Base-by-base conservation (phyloP, 2,329 filamentous ascomycete species). In the Chrysoporthe cubensis region DNA sequence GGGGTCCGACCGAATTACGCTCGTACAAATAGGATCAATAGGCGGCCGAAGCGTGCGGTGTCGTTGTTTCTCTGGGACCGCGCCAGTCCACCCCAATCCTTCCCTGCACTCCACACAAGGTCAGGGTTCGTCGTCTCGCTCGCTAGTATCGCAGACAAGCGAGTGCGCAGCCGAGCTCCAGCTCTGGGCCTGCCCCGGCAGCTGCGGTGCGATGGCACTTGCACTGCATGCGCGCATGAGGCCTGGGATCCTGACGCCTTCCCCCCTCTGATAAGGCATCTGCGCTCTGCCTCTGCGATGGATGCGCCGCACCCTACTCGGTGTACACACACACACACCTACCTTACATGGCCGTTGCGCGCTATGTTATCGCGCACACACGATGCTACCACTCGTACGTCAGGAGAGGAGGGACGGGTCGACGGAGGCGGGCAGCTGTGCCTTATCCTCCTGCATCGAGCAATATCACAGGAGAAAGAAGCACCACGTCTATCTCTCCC, bases 31-130 rank as follows among this genome's bases (percentile, higher is more conserved):
- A 40, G 37, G 37, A 40, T 40, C 37, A 9, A 40, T 2, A 2
- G 37, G 37, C 37, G 37, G 9, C 26, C 37, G 37, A 40, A 9
- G 37, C 37, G 6, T 40, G 37, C 5, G 37, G 37, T 9, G 37
- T 40, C 37, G 37, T 40, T 9, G 37, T 40, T 32, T 54, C 13
- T 13, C 7, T 34, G 50, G 50, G 50, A 32, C 26, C 21, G 50
- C 32, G 50, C 50, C 21, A 16, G 5, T 54, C 26, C 50, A 26
- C 26, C 32, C 50, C 26, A 54, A 34, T 54, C 50, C 50, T 54
- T 54, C 56, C 34, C 56, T 58, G 34, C 56, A 11, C 56, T 58
- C 56, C 34, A 16, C 54, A 57, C 34, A 13, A 34, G 54, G 54
- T 40, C 54, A 54, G n/a, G 50, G 50, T 54, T 54, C 50, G 50